These are phyloP conservation scores for Penicillium canariense DNA, from an alignment of 495 filamentous ascomycete species.

Conservation along the genomic window DNA sequence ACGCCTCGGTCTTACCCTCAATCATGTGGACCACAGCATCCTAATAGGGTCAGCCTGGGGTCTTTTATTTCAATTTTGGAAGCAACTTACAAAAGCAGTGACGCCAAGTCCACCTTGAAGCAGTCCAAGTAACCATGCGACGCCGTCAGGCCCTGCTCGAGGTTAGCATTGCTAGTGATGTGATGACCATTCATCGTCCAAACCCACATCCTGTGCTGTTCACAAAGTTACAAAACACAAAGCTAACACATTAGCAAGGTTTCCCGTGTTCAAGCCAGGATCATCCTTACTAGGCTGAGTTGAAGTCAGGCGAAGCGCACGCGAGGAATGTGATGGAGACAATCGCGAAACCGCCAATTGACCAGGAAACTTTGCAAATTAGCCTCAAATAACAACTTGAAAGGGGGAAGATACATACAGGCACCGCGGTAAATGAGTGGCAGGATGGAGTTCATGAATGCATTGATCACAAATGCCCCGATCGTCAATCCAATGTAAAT, in stretches of 20 bases:
- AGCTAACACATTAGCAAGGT: conserved; percentile 46
- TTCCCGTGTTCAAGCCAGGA: conserved; percentile 33
- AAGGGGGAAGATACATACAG: conserved; percentile 21
- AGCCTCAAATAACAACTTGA: not conserved
- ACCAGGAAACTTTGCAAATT: conserved; percentile 52
- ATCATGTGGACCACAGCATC: conserved; percentile 50
- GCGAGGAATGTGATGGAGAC: conserved; percentile 65
- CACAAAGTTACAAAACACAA: conserved; percentile 54
- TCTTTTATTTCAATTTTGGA: not conserved
- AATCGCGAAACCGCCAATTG: conserved; percentile 59
- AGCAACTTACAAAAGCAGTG: conserved; percentile 50
- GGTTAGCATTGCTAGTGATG: conserved; percentile 12
- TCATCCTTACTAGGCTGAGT: conserved; percentile 51
- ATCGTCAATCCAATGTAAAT: conserved; percentile 65
- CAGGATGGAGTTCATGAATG: conserved; percentile 60
- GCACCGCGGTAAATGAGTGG: conserved; percentile 58
- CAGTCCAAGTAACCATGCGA: conserved; percentile 58
- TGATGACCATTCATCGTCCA: not conserved
- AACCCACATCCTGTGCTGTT: conserved; percentile 53
- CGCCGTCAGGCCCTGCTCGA: conserved; percentile 51
- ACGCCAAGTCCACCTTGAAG: conserved; percentile 57
- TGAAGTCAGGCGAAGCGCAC: conserved; percentile 58
- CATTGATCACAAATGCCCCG: conserved; percentile 61
- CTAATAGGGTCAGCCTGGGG: conserved; percentile 22
- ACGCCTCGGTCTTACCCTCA: conserved; percentile 23